These are phyloP conservation scores for Penicillium sp. DNA, from an alignment of 2,329 filamentous ascomycete genomes.

Conservation along the genomic window DNA sequence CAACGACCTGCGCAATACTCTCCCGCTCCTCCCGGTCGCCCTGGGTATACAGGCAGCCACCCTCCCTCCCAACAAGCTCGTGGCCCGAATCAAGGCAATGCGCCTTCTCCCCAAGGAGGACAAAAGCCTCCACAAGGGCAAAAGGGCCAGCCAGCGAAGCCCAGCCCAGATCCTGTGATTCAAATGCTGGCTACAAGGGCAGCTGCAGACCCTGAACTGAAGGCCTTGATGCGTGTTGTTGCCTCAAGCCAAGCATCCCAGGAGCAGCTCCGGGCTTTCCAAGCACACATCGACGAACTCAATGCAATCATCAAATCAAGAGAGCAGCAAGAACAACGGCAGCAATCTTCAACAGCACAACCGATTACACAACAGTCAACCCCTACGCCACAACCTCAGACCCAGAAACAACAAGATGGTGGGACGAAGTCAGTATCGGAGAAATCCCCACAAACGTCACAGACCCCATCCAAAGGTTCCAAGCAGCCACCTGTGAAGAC, in stretches of 20 bases:
- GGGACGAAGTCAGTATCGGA: slow-evolving; percentile 18
- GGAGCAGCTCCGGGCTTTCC: slow-evolving; percentile 51
- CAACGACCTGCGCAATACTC: slow-evolving; percentile 30
- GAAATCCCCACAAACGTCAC: slow-evolving; percentile 11
- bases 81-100: slow-evolving; percentile 25
- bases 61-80: slow-evolving; percentile 24
- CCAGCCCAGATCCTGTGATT: slow-evolving; percentile 52
- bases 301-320: slow-evolving; percentile 51
- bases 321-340: slow-evolving; percentile 41
- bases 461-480: slow-evolving; percentile 16
- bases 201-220: slow-evolving; percentile 50
- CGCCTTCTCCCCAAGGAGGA: slow-evolving; percentile 24
- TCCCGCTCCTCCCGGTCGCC: slow-evolving; percentile 28
- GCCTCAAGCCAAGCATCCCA: slow-evolving; percentile 51
- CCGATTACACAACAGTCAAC: slow-evolving; percentile 12
- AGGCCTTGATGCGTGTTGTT: slow-evolving; percentile 53
- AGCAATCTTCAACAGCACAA: slow-evolving; percentile 21
- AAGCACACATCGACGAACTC: slow-evolving; percentile 53
- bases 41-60: slow-evolving; percentile 28
- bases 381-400: slow-evolving; percentile 20
- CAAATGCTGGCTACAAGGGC: slow-evolving; percentile 54
- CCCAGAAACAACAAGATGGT: slow-evolving; percentile 30
- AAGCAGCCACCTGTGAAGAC: slow-evolving; percentile 10
- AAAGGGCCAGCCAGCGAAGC: slow-evolving; percentile 41
- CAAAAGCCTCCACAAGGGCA: slow-evolving; percentile 33